Evolutionary conservation across 139 green algal species (phyloP).

Genomic region (Tetradesmus obliquus): DNA sequence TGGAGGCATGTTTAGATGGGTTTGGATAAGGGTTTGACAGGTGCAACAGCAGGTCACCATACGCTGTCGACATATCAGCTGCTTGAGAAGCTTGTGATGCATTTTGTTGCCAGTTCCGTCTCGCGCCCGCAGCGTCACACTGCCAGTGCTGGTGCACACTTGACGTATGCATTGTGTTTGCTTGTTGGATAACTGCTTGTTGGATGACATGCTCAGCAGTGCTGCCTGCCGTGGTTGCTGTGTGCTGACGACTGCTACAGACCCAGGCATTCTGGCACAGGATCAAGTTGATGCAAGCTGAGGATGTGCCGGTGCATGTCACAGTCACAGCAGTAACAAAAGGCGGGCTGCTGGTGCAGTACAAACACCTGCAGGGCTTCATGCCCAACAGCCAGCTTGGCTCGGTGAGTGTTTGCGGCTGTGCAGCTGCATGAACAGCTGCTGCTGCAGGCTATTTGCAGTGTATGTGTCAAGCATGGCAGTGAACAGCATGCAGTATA

Average conservation of each 20-base stretch:
- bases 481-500: no score
- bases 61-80: no score
- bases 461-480: neutral
- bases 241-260: neutral
- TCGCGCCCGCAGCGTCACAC: neutral
- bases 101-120: neutral
- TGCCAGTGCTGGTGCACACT: no score
- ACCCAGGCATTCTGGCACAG: slow-evolving; percentile 77
- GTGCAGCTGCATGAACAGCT: no score
- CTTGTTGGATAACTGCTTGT: neutral
- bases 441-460: no score
- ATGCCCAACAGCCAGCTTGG: slow-evolving; percentile 72
- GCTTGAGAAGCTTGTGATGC: no score
- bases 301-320: slow-evolving; percentile 85
- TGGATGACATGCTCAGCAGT: no score
- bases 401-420: neutral
- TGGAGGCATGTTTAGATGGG: no score
- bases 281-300: slow-evolving; percentile 80
- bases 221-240: neutral
- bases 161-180: neutral
- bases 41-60: no score
- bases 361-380: slow-evolving; percentile 86
- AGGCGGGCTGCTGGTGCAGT: slow-evolving; percentile 84
- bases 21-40: no score
- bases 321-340: slow-evolving; percentile 82